Evolutionary conservation across 352 stramenopile genomes (phyloP).

Genomic region (Phytopythium oedochilum): DNA sequence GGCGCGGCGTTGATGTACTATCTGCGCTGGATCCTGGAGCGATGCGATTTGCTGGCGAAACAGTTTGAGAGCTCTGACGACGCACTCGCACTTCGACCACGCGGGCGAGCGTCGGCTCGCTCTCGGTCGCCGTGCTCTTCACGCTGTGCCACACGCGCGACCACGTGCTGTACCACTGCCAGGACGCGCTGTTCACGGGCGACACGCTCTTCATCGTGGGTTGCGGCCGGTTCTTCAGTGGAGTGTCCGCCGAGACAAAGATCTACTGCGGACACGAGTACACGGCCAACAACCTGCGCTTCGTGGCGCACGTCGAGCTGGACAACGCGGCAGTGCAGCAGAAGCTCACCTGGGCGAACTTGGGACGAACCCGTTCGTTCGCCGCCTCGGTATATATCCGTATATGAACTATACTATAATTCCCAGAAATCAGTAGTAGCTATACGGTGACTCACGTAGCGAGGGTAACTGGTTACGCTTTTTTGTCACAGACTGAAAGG

Average conservation of each 20-base stretch:
- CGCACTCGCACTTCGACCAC: constrained; percentile 91
- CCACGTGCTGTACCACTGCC: constrained; percentile 77
- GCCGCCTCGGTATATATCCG: too few species aligned
- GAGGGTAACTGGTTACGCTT: too few species aligned
- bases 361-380: constrained; percentile 81
- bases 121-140: constrained; percentile 60
- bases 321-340: constrained; percentile 63
- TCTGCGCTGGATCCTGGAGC: too few species aligned
- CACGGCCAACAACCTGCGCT: constrained; percentile 86
- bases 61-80: too few species aligned
- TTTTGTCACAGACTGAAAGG: too few species aligned
- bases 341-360: constrained; percentile 75
- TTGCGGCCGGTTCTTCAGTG: constrained; percentile 85
- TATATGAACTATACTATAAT: too few species aligned
- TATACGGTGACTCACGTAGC: too few species aligned
- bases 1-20: too few species aligned
- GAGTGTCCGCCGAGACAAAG: constrained; percentile 57
- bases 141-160: constrained; percentile 92
- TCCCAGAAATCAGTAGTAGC: too few species aligned
- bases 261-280: constrained; percentile 94
- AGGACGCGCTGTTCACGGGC: constrained; percentile 84
- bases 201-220: constrained; percentile 91
- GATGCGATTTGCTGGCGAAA: too few species aligned
- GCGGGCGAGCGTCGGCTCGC: constrained; percentile 68
- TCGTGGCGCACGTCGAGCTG: constrained; percentile 87